A percentile compares a stretch with the other conserved stretches of the same genome.
Evolutionary conservation across 371 early-diverging fungal genomes (phyloP).

Genomic region (Mucor velutinosus): DNA sequence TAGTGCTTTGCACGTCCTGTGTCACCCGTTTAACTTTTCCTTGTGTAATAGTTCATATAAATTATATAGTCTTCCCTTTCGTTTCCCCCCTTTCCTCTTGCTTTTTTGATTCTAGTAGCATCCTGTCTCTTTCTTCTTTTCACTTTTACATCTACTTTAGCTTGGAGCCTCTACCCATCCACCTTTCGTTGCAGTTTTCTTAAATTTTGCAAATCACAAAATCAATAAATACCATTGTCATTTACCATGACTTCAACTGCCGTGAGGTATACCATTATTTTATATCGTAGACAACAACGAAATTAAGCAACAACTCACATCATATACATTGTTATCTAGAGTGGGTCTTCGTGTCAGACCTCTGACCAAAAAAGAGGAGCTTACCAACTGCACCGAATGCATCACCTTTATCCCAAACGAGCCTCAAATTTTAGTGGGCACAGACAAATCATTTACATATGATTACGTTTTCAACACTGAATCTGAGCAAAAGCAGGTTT

Average conservation of each 20-base stretch:
- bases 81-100: not conserved
- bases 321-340: conserved; percentile 31
- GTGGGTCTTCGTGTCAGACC: conserved; percentile 85
- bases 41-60: conserved; percentile 2
- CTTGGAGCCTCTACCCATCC: not conserved
- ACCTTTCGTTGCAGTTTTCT: not conserved
- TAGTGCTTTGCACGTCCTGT: conserved; percentile 1
- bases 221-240: not conserved
- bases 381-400: conserved; percentile 67
- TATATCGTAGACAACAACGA: not conserved
- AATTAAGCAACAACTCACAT: not conserved
- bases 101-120: not conserved
- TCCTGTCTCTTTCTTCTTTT: not conserved
- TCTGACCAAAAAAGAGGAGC: conserved; percentile 70
- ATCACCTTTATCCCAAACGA: conserved; percentile 65
- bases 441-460: conserved; percentile 77
- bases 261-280: conserved; percentile 7
- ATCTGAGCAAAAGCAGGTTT: conserved; percentile 68
- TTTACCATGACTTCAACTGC: conserved; percentile 21
- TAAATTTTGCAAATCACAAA: not conserved
- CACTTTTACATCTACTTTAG: not conserved
- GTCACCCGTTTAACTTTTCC: not conserved
- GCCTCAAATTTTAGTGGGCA: conserved; percentile 62
- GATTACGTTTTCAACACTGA: conserved; percentile 82
- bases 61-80: not conserved